Percentiles rank a stretch among this genome's conserved stretches.
Evolutionary conservation across 352 stramenopile species (phyloP).

Genomic region (Pythium folliculosum): DNA sequence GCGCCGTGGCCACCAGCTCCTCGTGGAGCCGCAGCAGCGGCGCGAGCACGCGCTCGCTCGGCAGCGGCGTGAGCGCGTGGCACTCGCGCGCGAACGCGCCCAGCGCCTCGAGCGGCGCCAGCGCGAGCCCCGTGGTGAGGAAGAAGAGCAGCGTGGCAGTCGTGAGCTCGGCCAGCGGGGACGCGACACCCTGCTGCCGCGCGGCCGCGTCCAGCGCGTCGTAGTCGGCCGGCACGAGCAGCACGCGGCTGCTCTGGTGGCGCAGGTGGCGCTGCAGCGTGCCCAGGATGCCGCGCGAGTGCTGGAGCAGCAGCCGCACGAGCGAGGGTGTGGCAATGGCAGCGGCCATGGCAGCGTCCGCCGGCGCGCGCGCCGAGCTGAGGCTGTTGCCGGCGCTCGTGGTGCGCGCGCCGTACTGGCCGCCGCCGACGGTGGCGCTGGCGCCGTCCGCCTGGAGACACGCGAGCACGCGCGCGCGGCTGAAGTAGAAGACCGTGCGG

Average conservation of each 20-base stretch:
- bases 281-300: conserved; percentile 40
- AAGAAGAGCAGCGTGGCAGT: conserved; percentile 52
- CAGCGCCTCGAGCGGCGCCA: conserved; percentile 36
- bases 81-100: conserved; percentile 36
- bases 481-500: conserved; percentile 27
- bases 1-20: neutral
- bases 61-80: conserved; percentile 34
- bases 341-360: neutral
- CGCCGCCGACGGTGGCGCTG: neutral
- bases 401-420: neutral
- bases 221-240: conserved; percentile 40
- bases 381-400: conserved; percentile 6
- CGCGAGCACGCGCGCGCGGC: conserved; percentile 16
- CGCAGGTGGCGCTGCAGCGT: conserved; percentile 51
- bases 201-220: conserved; percentile 2
- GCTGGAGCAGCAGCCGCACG: conserved; percentile 43
- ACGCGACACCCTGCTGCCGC: neutral
- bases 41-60: conserved; percentile 36
- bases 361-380: neutral
- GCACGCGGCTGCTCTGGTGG: conserved; percentile 39
- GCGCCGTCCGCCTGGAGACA: conserved; percentile 10
- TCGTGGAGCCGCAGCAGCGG: conserved; percentile 32
- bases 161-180: conserved; percentile 33
- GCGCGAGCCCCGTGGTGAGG: conserved; percentile 30
- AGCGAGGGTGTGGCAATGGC: conserved; percentile 11